Percentiles rank a stretch among this genome's conserved stretches.
Evolutionary conservation across 495 filamentous ascomycete species (phyloP).

Genomic region (Cercophora newfieldiana): DNA sequence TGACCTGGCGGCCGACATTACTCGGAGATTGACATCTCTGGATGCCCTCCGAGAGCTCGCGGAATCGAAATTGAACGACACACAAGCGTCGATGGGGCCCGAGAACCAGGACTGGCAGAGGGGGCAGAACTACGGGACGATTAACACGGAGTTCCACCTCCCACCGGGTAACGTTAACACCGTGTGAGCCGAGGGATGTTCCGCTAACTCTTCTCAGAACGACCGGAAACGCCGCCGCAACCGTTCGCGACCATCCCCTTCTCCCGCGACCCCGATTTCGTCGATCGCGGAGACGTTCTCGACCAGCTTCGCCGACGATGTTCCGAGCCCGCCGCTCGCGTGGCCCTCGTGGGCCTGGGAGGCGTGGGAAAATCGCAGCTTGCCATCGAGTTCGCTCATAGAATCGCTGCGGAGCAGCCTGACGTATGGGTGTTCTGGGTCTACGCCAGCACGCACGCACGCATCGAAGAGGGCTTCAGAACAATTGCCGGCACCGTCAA

Average conservation of each 20-base stretch:
- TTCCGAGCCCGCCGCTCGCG: slow-evolving; percentile 1
- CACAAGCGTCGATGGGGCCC: too few species aligned
- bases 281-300: slow-evolving; percentile 3
- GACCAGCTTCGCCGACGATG: neutral
- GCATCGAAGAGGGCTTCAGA: neutral
- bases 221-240: slow-evolving; percentile 26
- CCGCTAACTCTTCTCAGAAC: slow-evolving; percentile 30
- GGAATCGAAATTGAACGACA: too few species aligned
- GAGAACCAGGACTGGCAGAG: slow-evolving; percentile 32
- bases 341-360: slow-evolving; percentile 10
- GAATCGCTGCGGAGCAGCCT: slow-evolving; percentile 13
- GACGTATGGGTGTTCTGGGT: slow-evolving; percentile 15
- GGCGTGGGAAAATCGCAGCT: slow-evolving; percentile 33
- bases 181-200: slow-evolving; percentile 1
- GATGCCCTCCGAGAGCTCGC: too few species aligned
- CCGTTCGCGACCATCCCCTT: slow-evolving; percentile 36
- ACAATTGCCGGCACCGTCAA: slow-evolving; percentile 38
- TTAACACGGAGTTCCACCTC: slow-evolving; percentile 33
- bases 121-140: slow-evolving; percentile 32
- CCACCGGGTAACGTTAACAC: slow-evolving; percentile 33
- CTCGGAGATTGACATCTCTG: too few species aligned
- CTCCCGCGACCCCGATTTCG: slow-evolving; percentile 36
- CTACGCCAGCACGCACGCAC: neutral
- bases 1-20: too few species aligned
- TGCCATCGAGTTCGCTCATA: slow-evolving; percentile 14